Evolutionary conservation across 176 grass and related monocot species (phyloP), one percentile per base, ranked within the genome.

Genomic region (Zoysia pacifica): DNA sequence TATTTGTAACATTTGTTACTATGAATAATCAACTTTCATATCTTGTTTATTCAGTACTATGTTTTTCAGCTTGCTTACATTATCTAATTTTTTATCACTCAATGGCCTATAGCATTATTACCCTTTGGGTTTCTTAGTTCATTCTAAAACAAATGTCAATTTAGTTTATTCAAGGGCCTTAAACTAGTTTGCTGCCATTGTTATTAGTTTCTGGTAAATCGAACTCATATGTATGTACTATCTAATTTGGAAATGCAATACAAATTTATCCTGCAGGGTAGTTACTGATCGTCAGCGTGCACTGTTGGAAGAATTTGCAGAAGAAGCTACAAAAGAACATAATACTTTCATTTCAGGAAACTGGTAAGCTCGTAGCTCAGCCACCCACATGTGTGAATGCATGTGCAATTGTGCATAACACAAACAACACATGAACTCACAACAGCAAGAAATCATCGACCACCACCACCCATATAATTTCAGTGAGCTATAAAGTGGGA

Each of bases 271-370:
- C 50, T 84, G 55, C 69, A 98, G 95, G 81, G 87, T 81, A 46
- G 95, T 98, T 69, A 94, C 70, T 82, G 92, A 94, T 65, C 91
- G 69, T 19, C 95, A 98, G 47, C 88, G 86, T 62, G 71, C 40
- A 79, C 75, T 94, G 73, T 89, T 98, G 78, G 95, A 98, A 79
- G 95, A 98, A 84, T 98, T 98, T 91, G 90, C 90, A 58, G 95
- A 98, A 88, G 90, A 92, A 88, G 80, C 83, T 39, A 79, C 65
- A 5, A 91, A 94, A 76, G 95, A 91, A 77, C 87, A 81, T 1
- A 85, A 69, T 74, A 67, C 60, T 74, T 94, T 62, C 86, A 35
- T 79, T 75, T 64, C 78, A 69, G 92, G 74, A 82, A 98, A 91
- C 67, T 94, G 83, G 95, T 98, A 92, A 60, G 81, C 81, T 78